Evolutionary conservation across 208 protist species (phyloP).

Genomic region (Leishmania guyanensis): DNA sequence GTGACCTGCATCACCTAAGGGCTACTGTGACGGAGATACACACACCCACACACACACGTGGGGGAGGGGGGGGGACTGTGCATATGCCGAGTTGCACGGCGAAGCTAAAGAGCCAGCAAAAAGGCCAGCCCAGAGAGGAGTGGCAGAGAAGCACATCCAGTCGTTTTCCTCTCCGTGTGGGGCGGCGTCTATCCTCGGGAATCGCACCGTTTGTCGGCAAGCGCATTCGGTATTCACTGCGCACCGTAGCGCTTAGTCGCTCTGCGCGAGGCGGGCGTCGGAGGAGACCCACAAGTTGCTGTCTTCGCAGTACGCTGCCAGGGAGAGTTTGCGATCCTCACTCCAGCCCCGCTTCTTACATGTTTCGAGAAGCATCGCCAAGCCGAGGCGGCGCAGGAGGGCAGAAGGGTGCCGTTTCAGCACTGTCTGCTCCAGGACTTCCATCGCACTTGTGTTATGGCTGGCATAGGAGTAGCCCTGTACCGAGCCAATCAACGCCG

Average conservation of each 20-base stretch:
- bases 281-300: slow-evolving; percentile 31
- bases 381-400: slow-evolving; percentile 28
- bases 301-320: slow-evolving; percentile 18
- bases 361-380: slow-evolving; percentile 12
- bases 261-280: slow-evolving; percentile 10
- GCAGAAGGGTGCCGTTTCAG: slow-evolving; percentile 8
- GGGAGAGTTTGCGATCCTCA: background rate
- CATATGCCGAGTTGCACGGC: background rate
- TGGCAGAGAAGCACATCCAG: background rate
- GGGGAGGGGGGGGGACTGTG: background rate
- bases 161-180: background rate
- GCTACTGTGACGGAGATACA: background rate
- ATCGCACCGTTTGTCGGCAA: background rate
- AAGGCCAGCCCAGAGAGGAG: background rate
- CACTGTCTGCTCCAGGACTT: slow-evolving; percentile 8
- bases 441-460: background rate
- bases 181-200: background rate
- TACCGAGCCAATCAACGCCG: background rate
- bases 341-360: slow-evolving; percentile 16
- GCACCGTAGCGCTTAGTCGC: background rate
- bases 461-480: background rate
- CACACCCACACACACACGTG: background rate
- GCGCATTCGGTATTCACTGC: background rate
- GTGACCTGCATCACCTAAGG: background rate
- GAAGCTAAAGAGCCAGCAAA: background rate